phyloP scores from a whole-genome alignment of 1,284 basidiomycete genomes.

The Neotropicomus parvogracilis region DNA sequence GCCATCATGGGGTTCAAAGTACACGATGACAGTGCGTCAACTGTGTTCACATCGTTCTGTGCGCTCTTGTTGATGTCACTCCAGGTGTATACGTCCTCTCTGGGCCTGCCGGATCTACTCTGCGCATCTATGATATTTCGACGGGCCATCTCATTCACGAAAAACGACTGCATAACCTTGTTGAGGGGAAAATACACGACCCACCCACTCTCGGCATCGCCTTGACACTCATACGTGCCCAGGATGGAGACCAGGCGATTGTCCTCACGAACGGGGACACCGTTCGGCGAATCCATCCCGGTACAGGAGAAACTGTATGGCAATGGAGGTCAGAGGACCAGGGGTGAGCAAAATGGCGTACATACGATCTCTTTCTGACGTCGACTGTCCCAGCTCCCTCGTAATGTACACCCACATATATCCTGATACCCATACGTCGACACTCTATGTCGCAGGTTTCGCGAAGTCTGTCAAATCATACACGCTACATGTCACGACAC shows the following conservation, averaged over 20 bases:
- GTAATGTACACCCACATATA: constrained; percentile 63
- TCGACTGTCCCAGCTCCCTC: constrained; percentile 46
- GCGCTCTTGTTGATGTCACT: constrained; percentile 3
- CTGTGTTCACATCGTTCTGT: not conserved
- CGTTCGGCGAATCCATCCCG: constrained; percentile 46
- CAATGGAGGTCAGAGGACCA: constrained; percentile 62
- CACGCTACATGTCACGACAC: constrained; percentile 61
- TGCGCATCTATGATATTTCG: constrained; percentile 66
- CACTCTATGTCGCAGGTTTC: constrained; percentile 66
- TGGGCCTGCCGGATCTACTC: constrained; percentile 65
- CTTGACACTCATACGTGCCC: constrained; percentile 22
- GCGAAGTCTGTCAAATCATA: constrained; percentile 60
- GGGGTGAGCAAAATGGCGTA: constrained; percentile 41
- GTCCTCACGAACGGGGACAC: constrained; percentile 60
- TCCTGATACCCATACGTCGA: constrained; percentile 42
- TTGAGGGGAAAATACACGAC: constrained; percentile 46
- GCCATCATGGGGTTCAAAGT: constrained; percentile 67
- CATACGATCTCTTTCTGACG: not conserved
- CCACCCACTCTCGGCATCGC: constrained; percentile 47
- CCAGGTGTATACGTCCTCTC: constrained; percentile 72
- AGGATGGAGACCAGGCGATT: constrained; percentile 5
- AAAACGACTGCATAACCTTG: constrained; percentile 50
- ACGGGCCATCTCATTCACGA: constrained; percentile 75
- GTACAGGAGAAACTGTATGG: constrained; percentile 57
- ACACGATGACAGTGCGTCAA: constrained; percentile 53